Evolutionary conservation across 2,329 filamentous ascomycete genomes (phyloP).

Genomic region (Aspergillus pseudoglaucus): DNA sequence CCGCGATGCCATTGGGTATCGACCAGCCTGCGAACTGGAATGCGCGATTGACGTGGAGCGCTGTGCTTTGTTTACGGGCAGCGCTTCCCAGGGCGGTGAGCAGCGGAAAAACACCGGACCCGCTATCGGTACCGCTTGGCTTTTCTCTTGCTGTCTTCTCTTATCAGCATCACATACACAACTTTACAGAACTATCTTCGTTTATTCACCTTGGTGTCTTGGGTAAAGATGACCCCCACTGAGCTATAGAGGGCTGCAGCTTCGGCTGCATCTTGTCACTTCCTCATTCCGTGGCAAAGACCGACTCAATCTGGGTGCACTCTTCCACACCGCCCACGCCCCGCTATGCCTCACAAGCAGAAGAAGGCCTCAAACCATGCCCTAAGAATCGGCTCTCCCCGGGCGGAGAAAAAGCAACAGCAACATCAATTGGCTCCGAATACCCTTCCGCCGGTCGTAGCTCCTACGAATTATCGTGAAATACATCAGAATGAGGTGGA

Average conservation of each 20-base stretch:
- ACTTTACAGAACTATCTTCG: conserved; percentile 8
- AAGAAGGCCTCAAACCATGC: conserved; percentile 34
- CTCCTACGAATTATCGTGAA: conserved; percentile 64
- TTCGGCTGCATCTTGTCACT: conserved; percentile 37
- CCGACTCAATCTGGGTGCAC: conserved; percentile 20
- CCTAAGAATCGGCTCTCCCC: conserved; percentile 26
- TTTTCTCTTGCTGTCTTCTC: conserved; percentile 2
- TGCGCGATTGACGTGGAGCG: conserved; percentile 20
- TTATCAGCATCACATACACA: background rate
- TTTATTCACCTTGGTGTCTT: conserved; percentile 7
- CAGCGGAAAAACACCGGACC: conserved; percentile 15
- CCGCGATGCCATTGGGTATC: conserved; percentile 11
- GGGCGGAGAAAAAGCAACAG: conserved; percentile 28
- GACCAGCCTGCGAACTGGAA: conserved; percentile 4
- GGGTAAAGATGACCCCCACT: conserved; percentile 19
- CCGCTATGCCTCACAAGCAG: conserved; percentile 41
- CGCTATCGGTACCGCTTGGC: conserved; percentile 16
- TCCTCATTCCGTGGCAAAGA: conserved; percentile 19
- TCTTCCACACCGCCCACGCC: conserved; percentile 26
- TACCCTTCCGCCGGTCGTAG: conserved; percentile 25
- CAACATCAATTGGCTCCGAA: conserved; percentile 18
- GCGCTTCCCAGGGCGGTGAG: conserved; percentile 13
- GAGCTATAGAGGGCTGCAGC: conserved; percentile 37
- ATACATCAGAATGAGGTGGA: conserved; percentile 83
- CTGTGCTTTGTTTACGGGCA: conserved; percentile 30